Evolutionary conservation across 2,329 filamentous ascomycete species (phyloP).

Genomic region (Xylariales sp.): DNA sequence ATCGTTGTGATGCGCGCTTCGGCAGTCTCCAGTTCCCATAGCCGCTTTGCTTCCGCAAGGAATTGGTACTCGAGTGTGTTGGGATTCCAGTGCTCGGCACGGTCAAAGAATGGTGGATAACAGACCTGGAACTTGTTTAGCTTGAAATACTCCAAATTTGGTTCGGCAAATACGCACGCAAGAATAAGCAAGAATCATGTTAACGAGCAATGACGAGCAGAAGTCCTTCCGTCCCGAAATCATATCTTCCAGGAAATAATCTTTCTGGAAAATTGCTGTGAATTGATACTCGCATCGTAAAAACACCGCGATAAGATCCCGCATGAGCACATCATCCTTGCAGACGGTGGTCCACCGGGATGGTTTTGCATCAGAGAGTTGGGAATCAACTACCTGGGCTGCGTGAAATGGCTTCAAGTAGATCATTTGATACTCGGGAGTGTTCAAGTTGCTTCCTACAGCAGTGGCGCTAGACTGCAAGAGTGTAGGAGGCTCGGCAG

Average conservation of each 20-base stretch:
- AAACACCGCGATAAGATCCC: conserved; percentile 20
- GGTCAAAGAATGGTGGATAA: too few species aligned
- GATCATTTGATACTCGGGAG: too few species aligned
- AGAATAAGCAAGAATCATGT: conserved; percentile 30
- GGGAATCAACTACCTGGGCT: conserved; percentile 17
- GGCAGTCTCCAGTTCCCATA: conserved; percentile 26
- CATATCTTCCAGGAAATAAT: conserved; percentile 35
- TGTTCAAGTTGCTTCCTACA: too few species aligned
- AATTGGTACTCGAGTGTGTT: conserved; percentile 28
- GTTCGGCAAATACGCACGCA: too few species aligned
- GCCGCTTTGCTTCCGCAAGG: conserved; percentile 27
- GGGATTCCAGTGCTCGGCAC: conserved; percentile 29
- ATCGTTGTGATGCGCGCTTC: conserved; percentile 25
- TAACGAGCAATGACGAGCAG: conserved; percentile 35
- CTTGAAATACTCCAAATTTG: too few species aligned
- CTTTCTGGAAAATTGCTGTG: conserved; percentile 31
- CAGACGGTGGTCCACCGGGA: conserved; percentile 31
- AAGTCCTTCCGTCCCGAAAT: conserved; percentile 20
- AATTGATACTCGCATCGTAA: conserved; percentile 31
- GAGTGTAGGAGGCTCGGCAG: too few species aligned
- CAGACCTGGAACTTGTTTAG: conserved; percentile 17
- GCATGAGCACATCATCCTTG: conserved; percentile 29
- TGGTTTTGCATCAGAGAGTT: conserved; percentile 14
- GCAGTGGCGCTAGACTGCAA: too few species aligned
- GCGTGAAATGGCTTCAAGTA: conserved; percentile 19